A percentile compares a stretch with the other conserved stretches of the same genome.
phyloP scores from a whole-genome alignment of 352 stramenopile species.

The Achlya hypogyna region DNA sequence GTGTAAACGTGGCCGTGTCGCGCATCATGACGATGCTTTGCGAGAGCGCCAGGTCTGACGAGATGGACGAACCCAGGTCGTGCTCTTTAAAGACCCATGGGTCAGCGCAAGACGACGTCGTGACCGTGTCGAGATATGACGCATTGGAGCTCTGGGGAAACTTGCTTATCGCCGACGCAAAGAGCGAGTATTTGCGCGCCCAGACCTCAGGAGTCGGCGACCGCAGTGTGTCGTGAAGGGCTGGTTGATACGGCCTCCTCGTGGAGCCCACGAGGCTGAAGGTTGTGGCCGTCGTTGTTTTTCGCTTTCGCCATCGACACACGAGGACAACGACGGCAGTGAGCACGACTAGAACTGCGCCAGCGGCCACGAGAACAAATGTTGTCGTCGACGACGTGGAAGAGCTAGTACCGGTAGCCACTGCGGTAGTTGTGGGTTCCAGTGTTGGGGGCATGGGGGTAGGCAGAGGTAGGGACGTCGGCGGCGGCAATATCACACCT shows the following conservation, averaged over 20 bases:
- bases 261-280: background rate
- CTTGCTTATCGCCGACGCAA: background rate
- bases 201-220: background rate
- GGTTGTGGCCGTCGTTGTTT: background rate
- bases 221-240: background rate
- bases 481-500: too few species aligned
- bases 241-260: background rate
- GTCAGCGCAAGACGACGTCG: background rate
- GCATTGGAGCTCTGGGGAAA: background rate
- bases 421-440: too few species aligned
- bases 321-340: background rate
- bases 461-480: too few species aligned
- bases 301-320: background rate
- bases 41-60: background rate
- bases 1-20: background rate
- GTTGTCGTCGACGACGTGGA: too few species aligned
- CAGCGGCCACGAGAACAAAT: too few species aligned
- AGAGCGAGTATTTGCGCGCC: constrained; percentile 3
- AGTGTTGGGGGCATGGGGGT: too few species aligned
- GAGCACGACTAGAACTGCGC: background rate
- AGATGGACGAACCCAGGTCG: background rate
- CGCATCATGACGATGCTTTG: constrained; percentile 6
- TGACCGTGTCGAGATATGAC: constrained; percentile 1
- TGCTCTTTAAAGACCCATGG: constrained; percentile 2
- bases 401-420: too few species aligned